phyloP scores from a whole-genome alignment of 129 eudicot species.

The Chrysanthemum makinoi region DNA sequence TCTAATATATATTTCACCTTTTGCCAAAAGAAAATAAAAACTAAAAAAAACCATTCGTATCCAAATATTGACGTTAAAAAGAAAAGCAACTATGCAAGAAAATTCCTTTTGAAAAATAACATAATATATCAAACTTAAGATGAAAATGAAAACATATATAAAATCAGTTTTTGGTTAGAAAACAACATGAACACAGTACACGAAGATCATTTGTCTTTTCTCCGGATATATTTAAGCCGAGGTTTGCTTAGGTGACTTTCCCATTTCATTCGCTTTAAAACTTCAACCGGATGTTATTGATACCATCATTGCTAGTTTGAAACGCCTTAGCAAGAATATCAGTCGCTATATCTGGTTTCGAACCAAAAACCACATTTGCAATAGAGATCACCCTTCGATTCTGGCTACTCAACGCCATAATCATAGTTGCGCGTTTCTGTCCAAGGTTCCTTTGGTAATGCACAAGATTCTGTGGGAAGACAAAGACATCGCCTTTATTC shows the following conservation, averaged over 20 bases:
- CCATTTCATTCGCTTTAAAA: conserved; percentile 13
- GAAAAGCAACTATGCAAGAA: not conserved
- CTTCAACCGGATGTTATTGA: conserved; percentile 18
- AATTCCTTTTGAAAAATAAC: not conserved
- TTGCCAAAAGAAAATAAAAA: too few species aligned
- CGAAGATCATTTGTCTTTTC: not conserved
- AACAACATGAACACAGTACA: not conserved
- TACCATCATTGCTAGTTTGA: conserved; percentile 18
- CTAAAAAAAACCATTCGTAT: too few species aligned
- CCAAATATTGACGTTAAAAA: not conserved
- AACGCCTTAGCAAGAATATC: conserved; percentile 40
- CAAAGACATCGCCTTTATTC: conserved; percentile 34
- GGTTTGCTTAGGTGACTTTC: not conserved
- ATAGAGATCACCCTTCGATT: conserved; percentile 26
- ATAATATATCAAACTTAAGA: conserved; percentile 13
- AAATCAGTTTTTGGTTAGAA: too few species aligned
- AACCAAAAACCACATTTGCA: conserved; percentile 36
- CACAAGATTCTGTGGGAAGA: conserved; percentile 30
- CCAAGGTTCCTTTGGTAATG: conserved; percentile 35
- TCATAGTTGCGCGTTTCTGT: conserved; percentile 19
- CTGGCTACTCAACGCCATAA: conserved; percentile 34
- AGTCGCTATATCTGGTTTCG: conserved; percentile 33
- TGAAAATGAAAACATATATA: not conserved
- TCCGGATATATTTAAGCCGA: too few species aligned
- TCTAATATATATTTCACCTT: too few species aligned